phyloP scores from a whole-genome alignment of 306 rosid genomes.

The Ormosia emarginata region DNA sequence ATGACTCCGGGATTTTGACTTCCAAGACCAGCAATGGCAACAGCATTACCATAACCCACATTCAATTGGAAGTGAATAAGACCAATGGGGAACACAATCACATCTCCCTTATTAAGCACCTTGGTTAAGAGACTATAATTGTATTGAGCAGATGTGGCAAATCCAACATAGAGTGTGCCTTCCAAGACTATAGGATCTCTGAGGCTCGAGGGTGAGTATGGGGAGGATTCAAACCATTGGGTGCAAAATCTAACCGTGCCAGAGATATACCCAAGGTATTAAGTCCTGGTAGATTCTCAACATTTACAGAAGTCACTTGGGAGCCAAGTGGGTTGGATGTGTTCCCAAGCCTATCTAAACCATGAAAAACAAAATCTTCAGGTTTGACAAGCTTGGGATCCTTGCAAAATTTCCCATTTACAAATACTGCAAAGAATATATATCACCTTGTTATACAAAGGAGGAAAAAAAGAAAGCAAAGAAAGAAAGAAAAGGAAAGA shows the following conservation, averaged over 20 bases:
- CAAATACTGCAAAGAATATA: constrained; percentile 3
- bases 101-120: not conserved
- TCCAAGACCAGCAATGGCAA: not conserved
- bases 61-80: constrained; percentile 21
- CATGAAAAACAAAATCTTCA: constrained; percentile 7
- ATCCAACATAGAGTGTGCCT: constrained; percentile 20
- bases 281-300: not conserved
- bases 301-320: not conserved
- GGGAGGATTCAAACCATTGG: not conserved
- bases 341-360: not conserved
- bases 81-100: not conserved
- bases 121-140: not conserved
- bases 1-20: not conserved
- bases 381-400: not conserved
- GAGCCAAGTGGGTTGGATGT: not conserved
- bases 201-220: not conserved
- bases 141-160: not conserved
- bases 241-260: not conserved
- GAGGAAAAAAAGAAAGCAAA: not conserved
- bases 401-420: constrained; percentile 30
- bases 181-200: constrained; percentile 6
- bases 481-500: not conserved
- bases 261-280: not conserved
- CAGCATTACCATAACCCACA: not conserved
- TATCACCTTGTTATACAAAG: too few relatives aligned